Conservation (phyloP, 2,329 filamentous ascomycete genomes). For the Colletotrichum sp. region DNA sequence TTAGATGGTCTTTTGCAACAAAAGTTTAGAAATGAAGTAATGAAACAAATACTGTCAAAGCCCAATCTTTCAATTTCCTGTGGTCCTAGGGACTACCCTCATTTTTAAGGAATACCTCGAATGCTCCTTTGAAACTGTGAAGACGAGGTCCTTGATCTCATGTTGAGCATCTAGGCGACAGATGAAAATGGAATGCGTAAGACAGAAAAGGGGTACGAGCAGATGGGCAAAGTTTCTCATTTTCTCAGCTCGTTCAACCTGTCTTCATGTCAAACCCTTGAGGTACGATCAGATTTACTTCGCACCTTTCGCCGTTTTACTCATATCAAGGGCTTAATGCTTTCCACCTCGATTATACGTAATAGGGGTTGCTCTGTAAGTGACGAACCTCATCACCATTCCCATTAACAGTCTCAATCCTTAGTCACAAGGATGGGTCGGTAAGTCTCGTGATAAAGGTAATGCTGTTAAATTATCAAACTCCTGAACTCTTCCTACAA, state of each 20-base stretch:
- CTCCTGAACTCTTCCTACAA: too few relatives aligned
- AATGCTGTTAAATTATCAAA: neutral
- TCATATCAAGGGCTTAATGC: neutral
- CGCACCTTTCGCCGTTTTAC: neutral
- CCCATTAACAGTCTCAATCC: neutral
- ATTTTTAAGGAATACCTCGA: neutral
- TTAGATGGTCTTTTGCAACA: neutral
- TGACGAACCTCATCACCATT: neutral
- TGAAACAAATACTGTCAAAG: neutral
- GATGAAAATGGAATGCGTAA: neutral
- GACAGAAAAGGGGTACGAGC: neutral
- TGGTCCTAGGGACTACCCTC: fast-evolving
- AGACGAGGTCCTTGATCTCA: neutral
- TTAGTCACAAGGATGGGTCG: neutral
- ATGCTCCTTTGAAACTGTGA: neutral
- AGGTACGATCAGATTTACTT: neutral
- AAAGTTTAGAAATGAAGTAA: neutral
- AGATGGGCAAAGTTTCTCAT: neutral
- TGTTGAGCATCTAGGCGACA: neutral
- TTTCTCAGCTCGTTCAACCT: neutral
- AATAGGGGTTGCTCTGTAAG: neutral
- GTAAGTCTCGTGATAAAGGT: neutral
- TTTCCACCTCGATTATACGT: neutral
- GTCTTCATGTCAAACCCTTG: fast-evolving
- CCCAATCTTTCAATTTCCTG: neutral